phyloP scores from a whole-genome alignment of 805 yeast genomes.

The Candida schatavii region DNA sequence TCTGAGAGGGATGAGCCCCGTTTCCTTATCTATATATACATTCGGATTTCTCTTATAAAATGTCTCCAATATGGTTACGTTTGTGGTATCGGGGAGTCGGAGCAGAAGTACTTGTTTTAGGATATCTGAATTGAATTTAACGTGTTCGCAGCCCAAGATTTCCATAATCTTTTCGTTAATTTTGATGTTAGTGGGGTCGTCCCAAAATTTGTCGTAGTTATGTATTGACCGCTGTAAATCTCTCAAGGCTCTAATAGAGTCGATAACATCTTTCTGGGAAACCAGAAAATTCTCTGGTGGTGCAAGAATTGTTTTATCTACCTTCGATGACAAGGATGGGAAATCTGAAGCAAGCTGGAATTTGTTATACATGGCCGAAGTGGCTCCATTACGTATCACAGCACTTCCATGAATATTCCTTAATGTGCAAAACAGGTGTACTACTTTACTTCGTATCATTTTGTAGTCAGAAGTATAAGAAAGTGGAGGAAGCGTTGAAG shows the following conservation, averaged over 20 bases:
- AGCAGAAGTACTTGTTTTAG: conserved; percentile 29
- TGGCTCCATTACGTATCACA: too few species aligned
- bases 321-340: conserved; percentile 10
- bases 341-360: conserved; percentile 12
- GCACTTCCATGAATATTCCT: too few species aligned
- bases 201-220: conserved; percentile 22
- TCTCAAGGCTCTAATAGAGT: conserved; percentile 23
- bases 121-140: conserved; percentile 19
- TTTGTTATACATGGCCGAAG: too few species aligned
- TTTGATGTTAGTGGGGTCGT: conserved; percentile 18
- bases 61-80: conserved; percentile 24
- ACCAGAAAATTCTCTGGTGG: too few species aligned
- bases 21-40: conserved; percentile 28
- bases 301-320: conserved; percentile 6
- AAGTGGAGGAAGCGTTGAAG: too few species aligned
- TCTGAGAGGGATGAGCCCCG: conserved; percentile 64
- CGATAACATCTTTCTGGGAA: conserved; percentile 8
- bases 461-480: too few species aligned
- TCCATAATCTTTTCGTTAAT: conserved; percentile 18
- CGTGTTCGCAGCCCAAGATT: conserved; percentile 18
- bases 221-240: conserved; percentile 15
- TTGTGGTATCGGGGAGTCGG: conserved; percentile 29
- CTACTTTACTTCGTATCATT: background rate
- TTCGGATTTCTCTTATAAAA: conserved; percentile 25
- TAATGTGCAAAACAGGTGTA: too few species aligned